These are phyloP conservation scores for Sporothrix brasiliensis DNA, from an alignment of 2,329 filamentous ascomycete species.

Conservation along the genomic window DNA sequence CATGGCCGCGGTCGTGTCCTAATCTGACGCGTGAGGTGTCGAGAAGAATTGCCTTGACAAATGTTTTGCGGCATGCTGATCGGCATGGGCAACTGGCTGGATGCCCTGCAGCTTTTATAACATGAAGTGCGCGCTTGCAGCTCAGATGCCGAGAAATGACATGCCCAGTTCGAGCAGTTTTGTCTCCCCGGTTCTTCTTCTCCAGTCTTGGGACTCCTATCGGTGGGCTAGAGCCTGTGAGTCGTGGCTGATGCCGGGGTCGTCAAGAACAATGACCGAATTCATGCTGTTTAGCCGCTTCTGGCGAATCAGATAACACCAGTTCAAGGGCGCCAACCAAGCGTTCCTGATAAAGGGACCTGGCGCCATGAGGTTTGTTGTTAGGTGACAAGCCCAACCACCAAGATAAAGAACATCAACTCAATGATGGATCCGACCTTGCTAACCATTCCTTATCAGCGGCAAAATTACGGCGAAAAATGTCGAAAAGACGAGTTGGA, in stretches of 20 bases:
- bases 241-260: background rate
- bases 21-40: background rate
- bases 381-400: slow-evolving; percentile 3
- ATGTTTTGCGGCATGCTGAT: slow-evolving; percentile 4
- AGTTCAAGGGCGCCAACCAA: background rate
- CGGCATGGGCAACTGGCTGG: background rate
- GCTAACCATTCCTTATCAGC: background rate
- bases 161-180: background rate
- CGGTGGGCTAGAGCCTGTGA: background rate
- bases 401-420: background rate
- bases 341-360: slow-evolving; percentile 16
- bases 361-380: background rate
- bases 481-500: background rate
- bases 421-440: background rate
- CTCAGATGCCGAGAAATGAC: background rate
- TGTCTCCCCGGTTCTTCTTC: slow-evolving; percentile 8
- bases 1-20: slow-evolving; percentile 15
- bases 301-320: slow-evolving; percentile 24
- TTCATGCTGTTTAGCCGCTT: slow-evolving; percentile 19
- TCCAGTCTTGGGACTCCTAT: slow-evolving; percentile 11
- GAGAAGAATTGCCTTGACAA: background rate
- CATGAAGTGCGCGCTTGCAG: background rate
- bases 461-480: background rate
- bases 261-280: background rate
- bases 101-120: slow-evolving; percentile 21